These are phyloP conservation scores for Aspergillus neotritici DNA, from an alignment of 2,329 filamentous ascomycete species.

Conservation along the genomic window DNA sequence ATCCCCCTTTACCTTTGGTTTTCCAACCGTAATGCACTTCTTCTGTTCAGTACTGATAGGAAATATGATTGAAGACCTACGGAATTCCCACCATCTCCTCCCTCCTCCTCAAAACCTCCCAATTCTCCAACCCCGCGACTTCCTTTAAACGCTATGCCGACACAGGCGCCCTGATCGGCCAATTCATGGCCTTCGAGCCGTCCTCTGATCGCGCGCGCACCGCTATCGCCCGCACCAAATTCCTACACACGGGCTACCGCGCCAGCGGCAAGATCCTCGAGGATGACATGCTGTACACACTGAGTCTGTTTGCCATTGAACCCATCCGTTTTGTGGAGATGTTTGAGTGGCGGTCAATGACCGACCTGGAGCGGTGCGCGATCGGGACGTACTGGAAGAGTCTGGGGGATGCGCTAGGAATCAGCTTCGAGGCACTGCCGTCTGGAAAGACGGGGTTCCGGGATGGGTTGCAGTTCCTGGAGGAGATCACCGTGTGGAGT, in stretches of 20 bases:
- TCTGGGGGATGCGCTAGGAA: conserved; percentile 65
- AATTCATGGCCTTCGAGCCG: conserved; percentile 43
- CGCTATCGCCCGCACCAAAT: conserved; percentile 60
- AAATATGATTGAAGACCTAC: conserved; percentile 43
- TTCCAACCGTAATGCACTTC: background rate
- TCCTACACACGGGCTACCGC: conserved; percentile 54
- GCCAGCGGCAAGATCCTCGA: conserved; percentile 55
- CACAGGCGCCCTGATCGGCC: conserved; percentile 45
- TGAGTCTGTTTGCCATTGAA: conserved; percentile 60
- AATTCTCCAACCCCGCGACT: conserved; percentile 42
- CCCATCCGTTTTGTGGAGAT: conserved; percentile 57
- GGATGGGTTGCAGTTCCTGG: conserved; percentile 49
- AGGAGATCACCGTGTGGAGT: conserved; percentile 48
- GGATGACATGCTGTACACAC: conserved; percentile 59
- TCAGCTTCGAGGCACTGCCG: conserved; percentile 45
- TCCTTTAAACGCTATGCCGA: conserved; percentile 51
- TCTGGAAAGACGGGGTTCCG: conserved; percentile 37
- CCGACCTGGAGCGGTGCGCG: conserved; percentile 62
- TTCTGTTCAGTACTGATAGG: background rate
- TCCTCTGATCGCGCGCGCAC: conserved; percentile 42
- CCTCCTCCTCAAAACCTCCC: conserved; percentile 45
- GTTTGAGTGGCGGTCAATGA: conserved; percentile 66
- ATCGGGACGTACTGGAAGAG: conserved; percentile 64
- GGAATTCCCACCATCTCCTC: conserved; percentile 52
- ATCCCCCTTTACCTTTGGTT: background rate